Base-by-base conservation (phyloP, 2,329 filamentous ascomycete genomes). In the Neonectria punicea region DNA sequence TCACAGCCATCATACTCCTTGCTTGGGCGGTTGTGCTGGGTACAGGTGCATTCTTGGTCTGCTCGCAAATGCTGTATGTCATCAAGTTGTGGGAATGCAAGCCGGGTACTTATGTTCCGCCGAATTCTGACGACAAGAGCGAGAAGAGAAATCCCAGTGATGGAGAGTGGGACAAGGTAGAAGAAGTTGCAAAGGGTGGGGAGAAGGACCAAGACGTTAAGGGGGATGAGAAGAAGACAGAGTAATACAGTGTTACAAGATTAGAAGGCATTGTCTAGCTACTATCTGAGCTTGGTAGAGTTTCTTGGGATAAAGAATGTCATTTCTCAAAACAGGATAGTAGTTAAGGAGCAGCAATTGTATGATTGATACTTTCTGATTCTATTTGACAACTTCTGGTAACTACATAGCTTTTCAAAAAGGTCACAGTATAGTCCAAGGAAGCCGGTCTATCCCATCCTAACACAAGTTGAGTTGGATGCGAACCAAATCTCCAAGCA, bases 21-120 rank as follows among this genome's bases (percentile, higher is more conserved):
- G 39, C 9, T 1, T 70, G 68, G 68, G 22, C 1, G 0, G 4
- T 22, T 2, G 32, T 66, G 7, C 3, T 68, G 5, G 22, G 7
- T 2, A 3, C 0, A 20, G 67, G 1, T 5, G 30, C 2, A 4
- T 70, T 5, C 55, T 7, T 36, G 50, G 8, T 20, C 14, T 11
- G n/a, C 22, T 3, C 5, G 25, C 46, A 49, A 5, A 10, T 28
- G 3, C 13, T 28, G 2, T 49, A 49, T 49, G 1, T 47, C 13
- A 5, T 4, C 5, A 47, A 16, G 22, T 6, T 47, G 22, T 7
- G 5, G 20, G 20, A 47, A 1, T 14, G 8, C 10, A 16, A 8
- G 44, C 44, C 44, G 22, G 22, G 11, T 28, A 2, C 44, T 13
- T 5, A 20, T 28, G 20, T 11, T 22, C 20, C 5, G 3, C 22